These are phyloP conservation scores for Talaromyces sp. DNA, from an alignment of 2,329 filamentous ascomycete species.

Conservation along the genomic window DNA sequence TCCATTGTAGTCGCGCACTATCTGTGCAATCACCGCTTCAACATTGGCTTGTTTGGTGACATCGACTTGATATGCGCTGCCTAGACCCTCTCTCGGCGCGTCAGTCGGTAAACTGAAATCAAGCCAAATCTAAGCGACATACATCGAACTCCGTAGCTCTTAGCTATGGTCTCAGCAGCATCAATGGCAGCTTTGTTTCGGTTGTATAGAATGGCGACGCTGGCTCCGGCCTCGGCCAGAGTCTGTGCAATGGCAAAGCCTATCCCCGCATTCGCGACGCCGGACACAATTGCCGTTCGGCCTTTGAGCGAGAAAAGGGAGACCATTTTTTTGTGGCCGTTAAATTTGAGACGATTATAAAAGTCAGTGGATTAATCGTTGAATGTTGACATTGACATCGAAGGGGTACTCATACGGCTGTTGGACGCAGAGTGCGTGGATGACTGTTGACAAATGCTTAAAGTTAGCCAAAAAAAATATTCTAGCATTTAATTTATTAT, in stretches of 20 bases:
- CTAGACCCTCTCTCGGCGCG: neutral
- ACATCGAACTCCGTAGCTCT: neutral
- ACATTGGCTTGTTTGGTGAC: neutral
- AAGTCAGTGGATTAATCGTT: neutral
- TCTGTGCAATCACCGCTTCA: neutral
- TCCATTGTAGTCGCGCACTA: neutral
- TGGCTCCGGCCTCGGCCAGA: constrained; percentile 3
- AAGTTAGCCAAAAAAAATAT: too few species aligned
- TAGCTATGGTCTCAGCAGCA: neutral
- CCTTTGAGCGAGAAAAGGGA: neutral
- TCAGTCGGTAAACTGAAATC: neutral
- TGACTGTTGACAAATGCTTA: too few species aligned
- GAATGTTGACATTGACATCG: too few species aligned
- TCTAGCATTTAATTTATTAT: too few species aligned
- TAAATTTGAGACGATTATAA: neutral
- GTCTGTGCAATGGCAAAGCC: constrained; percentile 4
- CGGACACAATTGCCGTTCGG: constrained; percentile 5
- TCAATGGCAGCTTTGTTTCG: neutral
- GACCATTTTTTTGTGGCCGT: neutral
- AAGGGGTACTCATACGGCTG: neutral
- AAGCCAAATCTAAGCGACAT: neutral
- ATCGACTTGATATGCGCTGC: neutral
- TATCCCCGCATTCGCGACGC: constrained; percentile 1
- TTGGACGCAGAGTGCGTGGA: too few species aligned
- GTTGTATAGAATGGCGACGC: constrained; percentile 3